Evolutionary conservation across 1,139 yeast genomes (phyloP).

Genomic region (Taphrina populina): DNA sequence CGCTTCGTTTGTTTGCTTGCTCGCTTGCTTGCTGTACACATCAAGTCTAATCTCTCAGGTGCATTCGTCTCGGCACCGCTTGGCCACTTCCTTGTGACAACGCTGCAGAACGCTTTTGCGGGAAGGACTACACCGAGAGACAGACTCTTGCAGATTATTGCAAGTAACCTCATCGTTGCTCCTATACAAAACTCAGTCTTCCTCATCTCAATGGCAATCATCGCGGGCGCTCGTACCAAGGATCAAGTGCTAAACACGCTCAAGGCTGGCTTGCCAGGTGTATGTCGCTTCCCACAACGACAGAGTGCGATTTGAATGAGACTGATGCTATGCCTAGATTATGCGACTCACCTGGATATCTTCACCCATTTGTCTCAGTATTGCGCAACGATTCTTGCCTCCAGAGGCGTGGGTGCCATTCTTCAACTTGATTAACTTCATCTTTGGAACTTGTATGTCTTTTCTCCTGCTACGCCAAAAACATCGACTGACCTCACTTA

Average conservation of each 20-base stretch:
- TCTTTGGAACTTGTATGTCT: constrained; percentile 64
- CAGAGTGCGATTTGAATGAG: no score
- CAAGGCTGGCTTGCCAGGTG: constrained; percentile 54
- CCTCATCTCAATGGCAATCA: constrained; percentile 51
- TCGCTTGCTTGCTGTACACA: background rate
- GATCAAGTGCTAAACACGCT: constrained; percentile 49
- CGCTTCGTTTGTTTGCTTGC: no score
- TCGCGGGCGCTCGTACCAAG: constrained; percentile 47
- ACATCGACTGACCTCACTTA: background rate
- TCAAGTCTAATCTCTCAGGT: constrained; percentile 6
- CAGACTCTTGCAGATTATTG: constrained; percentile 59
- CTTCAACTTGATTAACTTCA: constrained; percentile 69
- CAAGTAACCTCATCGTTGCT: constrained; percentile 62
- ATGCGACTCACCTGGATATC: constrained; percentile 64
- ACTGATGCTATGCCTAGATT: constrained; percentile 5
- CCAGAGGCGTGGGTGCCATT: constrained; percentile 84
- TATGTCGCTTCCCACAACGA: constrained; percentile 40
- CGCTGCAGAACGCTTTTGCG: constrained; percentile 45
- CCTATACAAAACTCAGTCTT: constrained; percentile 62
- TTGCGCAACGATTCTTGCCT: constrained; percentile 72
- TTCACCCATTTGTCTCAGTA: constrained; percentile 59
- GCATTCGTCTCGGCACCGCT: constrained; percentile 69
- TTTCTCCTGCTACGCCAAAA: background rate
- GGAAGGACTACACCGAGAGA: constrained; percentile 43
- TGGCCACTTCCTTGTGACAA: constrained; percentile 54